These are phyloP conservation scores for Colletotrichum theobromicola DNA, from an alignment of 2,329 filamentous ascomycete species.

Conservation along the genomic window DNA sequence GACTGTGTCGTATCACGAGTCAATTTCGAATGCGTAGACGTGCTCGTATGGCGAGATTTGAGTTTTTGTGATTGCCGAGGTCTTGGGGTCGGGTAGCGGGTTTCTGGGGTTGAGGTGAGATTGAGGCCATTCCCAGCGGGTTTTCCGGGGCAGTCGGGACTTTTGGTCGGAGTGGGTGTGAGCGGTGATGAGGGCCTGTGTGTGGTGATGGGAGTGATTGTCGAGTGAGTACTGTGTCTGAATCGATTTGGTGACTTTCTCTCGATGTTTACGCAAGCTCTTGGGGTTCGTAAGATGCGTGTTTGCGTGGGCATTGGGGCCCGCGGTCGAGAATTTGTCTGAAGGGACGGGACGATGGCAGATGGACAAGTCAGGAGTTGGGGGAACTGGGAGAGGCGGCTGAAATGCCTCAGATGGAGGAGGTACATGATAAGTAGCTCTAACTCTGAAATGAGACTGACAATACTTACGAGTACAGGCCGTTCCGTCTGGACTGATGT, in stretches of 20 bases:
- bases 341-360: not conserved
- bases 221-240: not conserved
- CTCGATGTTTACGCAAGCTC: not conserved
- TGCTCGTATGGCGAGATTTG: not conserved
- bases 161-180: not conserved
- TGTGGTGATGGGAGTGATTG: not conserved
- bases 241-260: not conserved
- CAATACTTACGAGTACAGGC: not conserved
- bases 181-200: not conserved
- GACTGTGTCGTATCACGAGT: not conserved
- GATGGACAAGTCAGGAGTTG: not conserved
- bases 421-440: not conserved
- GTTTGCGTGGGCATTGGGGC: not conserved
- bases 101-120: not conserved
- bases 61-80: not conserved
- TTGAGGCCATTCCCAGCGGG: conserved; percentile 18
- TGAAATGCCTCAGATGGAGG: conserved; percentile 8
- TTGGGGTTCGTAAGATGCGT: not conserved
- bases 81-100: not conserved
- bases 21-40: not conserved
- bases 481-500: conserved; percentile 3
- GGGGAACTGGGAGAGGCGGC: not conserved
- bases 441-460: not conserved
- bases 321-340: not conserved
- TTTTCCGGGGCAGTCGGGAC: not conserved